Percentiles rank a stretch among this genome's conserved stretches.
phyloP scores from a whole-genome alignment of 164 flowering plant genomes.

The Paratinospora sagittata region DNA sequence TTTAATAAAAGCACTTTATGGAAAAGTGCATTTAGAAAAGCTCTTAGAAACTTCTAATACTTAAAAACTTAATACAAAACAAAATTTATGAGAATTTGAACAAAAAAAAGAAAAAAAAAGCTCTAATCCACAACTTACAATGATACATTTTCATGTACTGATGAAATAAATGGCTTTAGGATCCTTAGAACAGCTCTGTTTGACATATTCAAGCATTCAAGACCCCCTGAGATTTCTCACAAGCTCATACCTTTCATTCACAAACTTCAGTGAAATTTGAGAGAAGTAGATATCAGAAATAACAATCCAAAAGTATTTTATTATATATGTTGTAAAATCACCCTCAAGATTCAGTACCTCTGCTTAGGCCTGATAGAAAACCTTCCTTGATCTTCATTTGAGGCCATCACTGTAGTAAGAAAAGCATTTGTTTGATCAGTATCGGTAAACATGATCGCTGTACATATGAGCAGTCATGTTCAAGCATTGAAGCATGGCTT shows the following conservation, averaged over 20 bases:
- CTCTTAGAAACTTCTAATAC: no score
- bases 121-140: neutral
- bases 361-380: neutral
- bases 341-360: neutral
- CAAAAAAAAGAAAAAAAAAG: no score
- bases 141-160: neutral
- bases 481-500: constrained; percentile 61
- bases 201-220: neutral
- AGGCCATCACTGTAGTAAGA: neutral
- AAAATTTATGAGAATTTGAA: no score
- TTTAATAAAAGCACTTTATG: no score
- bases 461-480: constrained; percentile 76
- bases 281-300: neutral
- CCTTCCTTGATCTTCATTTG: neutral
- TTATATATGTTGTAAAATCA: neutral
- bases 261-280: neutral
- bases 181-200: neutral
- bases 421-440: constrained; percentile 16
- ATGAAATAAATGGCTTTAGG: neutral
- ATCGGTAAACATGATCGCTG: constrained; percentile 44
- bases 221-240: neutral
- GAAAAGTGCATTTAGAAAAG: no score
- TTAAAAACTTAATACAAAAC: no score
- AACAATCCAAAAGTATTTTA: neutral
- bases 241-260: neutral